These are phyloP conservation scores for Leccinum proximum DNA, from an alignment of 1,284 basidiomycete species.

Conservation along the genomic window DNA sequence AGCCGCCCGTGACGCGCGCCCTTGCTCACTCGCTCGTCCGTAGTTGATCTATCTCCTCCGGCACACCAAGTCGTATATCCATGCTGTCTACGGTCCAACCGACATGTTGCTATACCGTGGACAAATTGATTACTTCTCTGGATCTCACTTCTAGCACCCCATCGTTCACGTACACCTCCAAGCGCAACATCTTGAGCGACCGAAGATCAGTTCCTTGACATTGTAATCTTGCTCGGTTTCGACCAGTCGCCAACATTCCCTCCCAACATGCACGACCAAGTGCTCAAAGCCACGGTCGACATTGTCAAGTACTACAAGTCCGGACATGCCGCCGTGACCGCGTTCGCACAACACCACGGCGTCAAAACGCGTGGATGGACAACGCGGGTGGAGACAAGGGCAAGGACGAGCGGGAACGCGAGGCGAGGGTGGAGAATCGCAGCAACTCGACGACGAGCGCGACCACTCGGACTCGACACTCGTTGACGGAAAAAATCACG, in stretches of 20 bases:
- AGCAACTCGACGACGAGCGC: too few species aligned
- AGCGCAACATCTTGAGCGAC: conserved; percentile 71
- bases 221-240: conserved; percentile 90
- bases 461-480: too few species aligned
- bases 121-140: conserved; percentile 88
- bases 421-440: too few species aligned
- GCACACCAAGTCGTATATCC: conserved; percentile 92
- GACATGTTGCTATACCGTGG: conserved; percentile 90
- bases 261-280: conserved; percentile 75
- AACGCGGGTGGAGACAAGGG: too few species aligned
- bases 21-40: conserved; percentile 11
- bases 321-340: conserved; percentile 78
- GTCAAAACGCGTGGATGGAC: too few species aligned
- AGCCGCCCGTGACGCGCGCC: background rate
- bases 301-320: conserved; percentile 90
- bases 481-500: too few species aligned
- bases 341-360: conserved; percentile 75
- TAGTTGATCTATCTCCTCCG: conserved; percentile 94
- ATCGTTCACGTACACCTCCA: conserved; percentile 86
- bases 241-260: conserved; percentile 89
- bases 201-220: conserved; percentile 96
- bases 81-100: conserved; percentile 90
- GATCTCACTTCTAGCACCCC: conserved; percentile 65
- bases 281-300: conserved; percentile 82
- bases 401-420: too few species aligned